These are phyloP conservation scores for Sclerospora graminicola DNA, from an alignment of 352 stramenopile species.

Conservation along the genomic window DNA sequence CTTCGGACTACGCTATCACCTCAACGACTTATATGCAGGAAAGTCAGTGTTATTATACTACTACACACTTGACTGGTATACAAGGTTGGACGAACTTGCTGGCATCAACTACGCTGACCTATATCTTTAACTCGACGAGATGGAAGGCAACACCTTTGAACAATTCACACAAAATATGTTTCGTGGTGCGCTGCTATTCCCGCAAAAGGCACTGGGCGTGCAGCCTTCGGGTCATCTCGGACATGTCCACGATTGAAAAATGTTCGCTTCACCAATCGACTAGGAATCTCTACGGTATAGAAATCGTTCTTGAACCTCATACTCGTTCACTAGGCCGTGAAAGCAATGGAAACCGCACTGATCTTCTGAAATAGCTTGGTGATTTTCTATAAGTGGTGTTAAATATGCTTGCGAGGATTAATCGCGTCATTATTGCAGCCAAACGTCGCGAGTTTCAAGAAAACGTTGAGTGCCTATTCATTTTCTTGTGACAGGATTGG, in stretches of 20 bases:
- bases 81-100: too few species aligned
- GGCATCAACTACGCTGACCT: too few species aligned
- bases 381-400: slow-evolving; percentile 18
- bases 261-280: slow-evolving; percentile 40
- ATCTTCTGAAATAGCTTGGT: slow-evolving; percentile 8
- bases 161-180: slow-evolving; percentile 45
- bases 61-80: too few species aligned
- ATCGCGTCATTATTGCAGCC: slow-evolving; percentile 67
- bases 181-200: slow-evolving; percentile 59
- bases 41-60: too few species aligned
- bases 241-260: slow-evolving; percentile 26
- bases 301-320: slow-evolving; percentile 10
- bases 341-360: slow-evolving; percentile 52
- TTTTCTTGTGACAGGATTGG: slow-evolving; percentile 36
- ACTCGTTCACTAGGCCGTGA: slow-evolving; percentile 24
- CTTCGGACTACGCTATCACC: too few species aligned
- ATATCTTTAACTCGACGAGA: too few species aligned
- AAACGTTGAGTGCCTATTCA: slow-evolving; percentile 63
- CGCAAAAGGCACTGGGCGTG: slow-evolving; percentile 34
- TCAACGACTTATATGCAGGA: too few species aligned
- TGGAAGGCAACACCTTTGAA: too few species aligned
- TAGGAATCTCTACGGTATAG: slow-evolving; percentile 46
- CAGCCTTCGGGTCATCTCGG: slow-evolving; percentile 19
- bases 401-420: slow-evolving; percentile 39
- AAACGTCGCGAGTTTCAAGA: slow-evolving; percentile 46